These are phyloP conservation scores for Pseudocercospora vitis DNA, from an alignment of 2,329 filamentous ascomycete species.

Conservation along the genomic window DNA sequence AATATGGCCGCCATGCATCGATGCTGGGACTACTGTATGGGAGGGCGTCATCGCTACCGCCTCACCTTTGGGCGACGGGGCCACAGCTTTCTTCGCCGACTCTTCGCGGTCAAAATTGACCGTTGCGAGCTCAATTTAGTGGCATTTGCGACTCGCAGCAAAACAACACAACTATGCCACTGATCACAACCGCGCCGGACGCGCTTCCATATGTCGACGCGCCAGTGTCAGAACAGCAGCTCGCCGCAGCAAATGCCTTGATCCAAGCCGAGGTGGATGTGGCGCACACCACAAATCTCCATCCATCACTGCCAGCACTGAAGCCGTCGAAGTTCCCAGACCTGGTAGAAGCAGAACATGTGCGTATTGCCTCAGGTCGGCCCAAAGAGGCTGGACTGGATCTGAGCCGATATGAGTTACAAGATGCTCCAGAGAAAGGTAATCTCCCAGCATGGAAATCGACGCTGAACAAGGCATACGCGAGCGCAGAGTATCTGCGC, in stretches of 20 bases:
- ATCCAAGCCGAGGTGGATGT: constrained; percentile 65
- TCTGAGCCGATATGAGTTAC: constrained; percentile 77
- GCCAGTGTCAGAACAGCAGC: constrained; percentile 63
- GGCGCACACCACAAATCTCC: constrained; percentile 48
- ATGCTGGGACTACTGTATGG: too few species aligned
- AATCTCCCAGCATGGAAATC: constrained; percentile 51
- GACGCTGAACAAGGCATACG: constrained; percentile 57
- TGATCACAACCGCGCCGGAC: constrained; percentile 70
- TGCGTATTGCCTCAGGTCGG: constrained; percentile 60
- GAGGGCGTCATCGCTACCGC: neutral
- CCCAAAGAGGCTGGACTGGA: constrained; percentile 61
- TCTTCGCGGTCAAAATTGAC: too few species aligned
- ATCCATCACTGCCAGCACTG: constrained; percentile 59
- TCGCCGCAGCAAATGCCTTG: constrained; percentile 66
- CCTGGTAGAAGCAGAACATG: constrained; percentile 66
- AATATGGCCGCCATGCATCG: neutral
- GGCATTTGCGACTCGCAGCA: too few species aligned
- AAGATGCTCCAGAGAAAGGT: constrained; percentile 57
- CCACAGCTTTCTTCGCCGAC: neutral
- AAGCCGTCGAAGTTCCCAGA: constrained; percentile 61
- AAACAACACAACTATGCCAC: constrained; percentile 54
- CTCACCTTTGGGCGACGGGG: neutral
- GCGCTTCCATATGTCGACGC: constrained; percentile 84
- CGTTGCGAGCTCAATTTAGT: too few species aligned
- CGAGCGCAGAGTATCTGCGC: constrained; percentile 58